phyloP scores from a whole-genome alignment of 192 early-diverging fungal genomes.

The Coemansia sp. region DNA sequence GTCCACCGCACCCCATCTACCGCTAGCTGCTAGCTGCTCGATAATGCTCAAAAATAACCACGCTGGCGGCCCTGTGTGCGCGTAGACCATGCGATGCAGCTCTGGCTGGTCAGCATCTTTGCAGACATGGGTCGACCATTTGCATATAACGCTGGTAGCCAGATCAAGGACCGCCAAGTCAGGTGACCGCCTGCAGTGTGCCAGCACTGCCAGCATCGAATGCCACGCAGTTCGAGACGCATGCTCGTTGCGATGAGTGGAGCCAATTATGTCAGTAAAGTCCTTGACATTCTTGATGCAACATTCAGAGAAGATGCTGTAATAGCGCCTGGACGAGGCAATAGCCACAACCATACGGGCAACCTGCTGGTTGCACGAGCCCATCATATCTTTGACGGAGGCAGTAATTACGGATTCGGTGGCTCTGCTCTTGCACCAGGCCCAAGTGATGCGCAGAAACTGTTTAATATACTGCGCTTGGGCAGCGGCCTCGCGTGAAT shows the following conservation, averaged over 20 bases:
- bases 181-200: background rate
- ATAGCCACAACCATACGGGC: constrained; percentile 8
- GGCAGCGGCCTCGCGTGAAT: background rate
- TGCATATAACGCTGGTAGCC: constrained; percentile 11
- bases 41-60: constrained; percentile 27
- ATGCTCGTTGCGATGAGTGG: background rate
- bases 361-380: constrained; percentile 16
- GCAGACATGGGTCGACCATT: constrained; percentile 12
- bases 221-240: constrained; percentile 4
- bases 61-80: constrained; percentile 26
- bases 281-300: background rate
- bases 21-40: constrained; percentile 17
- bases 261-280: constrained; percentile 1
- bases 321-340: constrained; percentile 5
- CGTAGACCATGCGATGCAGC: background rate
- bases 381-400: constrained; percentile 14
- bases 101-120: background rate
- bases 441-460: constrained; percentile 36
- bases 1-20: constrained; percentile 22
- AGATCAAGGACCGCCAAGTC: background rate
- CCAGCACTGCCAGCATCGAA: constrained; percentile 3
- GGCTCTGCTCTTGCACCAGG: constrained; percentile 28
- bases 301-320: background rate
- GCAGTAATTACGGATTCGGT: constrained; percentile 1
- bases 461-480: constrained; percentile 8